Conservation (phyloP, 768 basidiomycete species). For the Boletus tylopilopsis region DNA sequence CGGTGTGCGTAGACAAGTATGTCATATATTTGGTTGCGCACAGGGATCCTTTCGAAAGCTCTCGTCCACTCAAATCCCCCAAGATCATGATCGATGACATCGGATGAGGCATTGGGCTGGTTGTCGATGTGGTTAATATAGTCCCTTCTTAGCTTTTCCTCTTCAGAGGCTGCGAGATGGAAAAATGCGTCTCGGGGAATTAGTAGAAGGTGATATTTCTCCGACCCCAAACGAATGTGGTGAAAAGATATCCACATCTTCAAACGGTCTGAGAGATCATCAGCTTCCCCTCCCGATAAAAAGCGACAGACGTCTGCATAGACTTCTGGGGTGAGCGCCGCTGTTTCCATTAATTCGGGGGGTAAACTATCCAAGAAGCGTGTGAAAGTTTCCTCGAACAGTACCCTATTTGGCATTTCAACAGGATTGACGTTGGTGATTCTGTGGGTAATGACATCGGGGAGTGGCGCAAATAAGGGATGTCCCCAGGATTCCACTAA, state of each 20-base stretch:
- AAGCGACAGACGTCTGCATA: slow-evolving; percentile 51
- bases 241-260: slow-evolving; percentile 57
- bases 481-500: slow-evolving; percentile 58
- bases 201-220: slow-evolving; percentile 53
- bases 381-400: slow-evolving; percentile 48
- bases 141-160: slow-evolving; percentile 46
- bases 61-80: slow-evolving; percentile 32
- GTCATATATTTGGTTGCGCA: slow-evolving; percentile 65
- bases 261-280: slow-evolving; percentile 37
- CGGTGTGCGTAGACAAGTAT: slow-evolving; percentile 64
- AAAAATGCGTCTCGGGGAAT: slow-evolving; percentile 60
- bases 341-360: slow-evolving; percentile 56
- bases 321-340: slow-evolving; percentile 49
- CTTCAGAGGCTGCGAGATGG: slow-evolving; percentile 44
- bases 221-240: slow-evolving; percentile 58
- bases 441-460: slow-evolving; percentile 50
- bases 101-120: slow-evolving; percentile 4
- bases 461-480: slow-evolving; percentile 57
- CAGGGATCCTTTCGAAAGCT: slow-evolving; percentile 60
- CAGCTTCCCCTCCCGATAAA: slow-evolving; percentile 35
- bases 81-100: slow-evolving; percentile 18
- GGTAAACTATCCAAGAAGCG: slow-evolving; percentile 50
- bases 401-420: slow-evolving; percentile 56
- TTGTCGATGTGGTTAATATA: slow-evolving; percentile 41
- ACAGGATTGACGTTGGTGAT: slow-evolving; percentile 50